Base-by-base conservation (phyloP, 352 stramenopile species). In the Pythium phragmiticola region DNA sequence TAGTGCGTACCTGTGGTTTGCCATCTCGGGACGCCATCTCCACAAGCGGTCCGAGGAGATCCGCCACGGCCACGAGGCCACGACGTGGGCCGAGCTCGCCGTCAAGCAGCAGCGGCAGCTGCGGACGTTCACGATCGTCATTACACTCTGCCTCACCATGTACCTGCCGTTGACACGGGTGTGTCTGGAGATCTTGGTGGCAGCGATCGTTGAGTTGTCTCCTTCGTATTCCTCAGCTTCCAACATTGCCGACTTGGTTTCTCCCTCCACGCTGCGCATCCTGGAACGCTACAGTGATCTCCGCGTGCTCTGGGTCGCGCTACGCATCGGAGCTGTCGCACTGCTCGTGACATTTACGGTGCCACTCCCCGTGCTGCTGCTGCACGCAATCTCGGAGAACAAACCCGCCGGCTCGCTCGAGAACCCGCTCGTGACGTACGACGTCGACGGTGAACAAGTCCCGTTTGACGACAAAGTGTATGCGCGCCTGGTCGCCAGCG, bases 391-490 rank as follows among this genome's bases (percentile, higher is more conserved):
- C 17, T 46, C 30, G 0, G 63, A 81, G 23, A 83, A 85, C 34
- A 70, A 68, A 42, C 76, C 78, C 3, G 75, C 62, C 3, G 74
- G 72, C 28, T 80, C 72, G 17, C 63, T 68, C 0, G 70, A 82
- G 49, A 77, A 84, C 34, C 63, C 74, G 7, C 47, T 70, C 0
- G 52, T 78, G 2, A 80, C 76, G 5, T 74, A 82, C 50, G 70
- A 87, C 39, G 48, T 80, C 36, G 73, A 77, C 28, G 75, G 75
- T 1, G 66, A 78, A 41, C 28, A 53, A 9, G 74, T 82, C 7
- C 57, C 51, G 4, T 77, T 80, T 23, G 57, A 76, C 48, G 63
- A 82, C 51, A 77, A 78, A 48, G 69, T 83, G 33, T 87, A 84
- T 65, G 60, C 72, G 1, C 60, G 65, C 5, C 56, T 80, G 0